Base-by-base conservation (phyloP, 768 basidiomycete genomes). In the Lentinula guzmanii region DNA sequence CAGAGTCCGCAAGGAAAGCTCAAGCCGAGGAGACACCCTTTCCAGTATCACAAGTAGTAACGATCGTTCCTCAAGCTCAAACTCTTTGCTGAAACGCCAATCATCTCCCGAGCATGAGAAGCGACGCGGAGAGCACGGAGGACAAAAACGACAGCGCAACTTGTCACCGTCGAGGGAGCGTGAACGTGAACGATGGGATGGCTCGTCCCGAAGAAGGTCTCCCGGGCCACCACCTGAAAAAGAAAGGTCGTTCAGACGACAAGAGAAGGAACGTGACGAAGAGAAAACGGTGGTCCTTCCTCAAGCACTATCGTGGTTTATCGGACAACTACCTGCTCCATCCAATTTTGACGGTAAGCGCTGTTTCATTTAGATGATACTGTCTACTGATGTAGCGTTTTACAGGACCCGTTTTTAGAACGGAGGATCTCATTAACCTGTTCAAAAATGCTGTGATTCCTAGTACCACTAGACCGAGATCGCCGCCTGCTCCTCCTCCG, bases 391-490 rank as follows among this genome's bases (percentile, higher is more conserved):
- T 64, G 33, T 31, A 57, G 5, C n/a, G 18, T 52, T 58, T 31
- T 66, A 21, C 65, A 95, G 94, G 94, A 4, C 95, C 95, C 8
- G 82, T 93, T 42, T 96, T 96, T 76, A 81, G 91, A 61, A 88
- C 90, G 1, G 95, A 97, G 34, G 94, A 96, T 71, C 76, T 96
- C 42, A 89, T 98, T 86, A 87, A 88, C 63, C 69, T 93, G 34
- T 88, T 97, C 72, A 81, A 86, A 39, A 90, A 85, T 67, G 90
- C 91, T 52, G 85, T 89, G 35, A 91, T 94, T 60, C 91, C 93
- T 0, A 87, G 85, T 62, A 80, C 71, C 11, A 74, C 73, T 51
- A 77, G 81, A 64, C 74, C 80, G 3, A 82, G 82, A 58, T 83
- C 86, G 11, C 84, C 87, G 4, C 85, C 86, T 5, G 82, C 85